phyloP scores from a whole-genome alignment of 257 asterid genomes.

The Jasminum sambac region DNA sequence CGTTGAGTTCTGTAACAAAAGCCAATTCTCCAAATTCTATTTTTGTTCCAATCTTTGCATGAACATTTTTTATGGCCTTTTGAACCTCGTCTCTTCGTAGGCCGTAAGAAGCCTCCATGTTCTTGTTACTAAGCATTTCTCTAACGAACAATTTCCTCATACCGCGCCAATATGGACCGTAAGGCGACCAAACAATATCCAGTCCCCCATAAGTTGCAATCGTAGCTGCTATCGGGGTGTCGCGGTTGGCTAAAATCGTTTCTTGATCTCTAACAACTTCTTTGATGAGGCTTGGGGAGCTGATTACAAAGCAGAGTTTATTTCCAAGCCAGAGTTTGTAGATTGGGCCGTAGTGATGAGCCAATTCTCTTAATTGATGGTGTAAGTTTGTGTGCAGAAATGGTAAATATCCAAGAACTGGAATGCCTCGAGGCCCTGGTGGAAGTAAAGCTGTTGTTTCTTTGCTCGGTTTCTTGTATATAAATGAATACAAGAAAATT shows the following conservation, averaged over 20 bases:
- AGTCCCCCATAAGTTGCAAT: slow-evolving; percentile 32
- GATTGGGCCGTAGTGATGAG: slow-evolving; percentile 34
- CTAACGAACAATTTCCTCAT: slow-evolving; percentile 37
- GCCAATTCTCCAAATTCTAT: slow-evolving; percentile 31
- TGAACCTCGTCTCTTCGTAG: slow-evolving; percentile 34
- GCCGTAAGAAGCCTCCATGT: slow-evolving; percentile 32
- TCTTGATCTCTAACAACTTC: slow-evolving; percentile 36
- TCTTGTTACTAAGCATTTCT: slow-evolving; percentile 37
- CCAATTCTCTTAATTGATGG: slow-evolving; percentile 30
- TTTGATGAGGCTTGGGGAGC: slow-evolving; percentile 32
- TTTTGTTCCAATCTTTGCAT: slow-evolving; percentile 9
- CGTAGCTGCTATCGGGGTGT: slow-evolving; percentile 21
- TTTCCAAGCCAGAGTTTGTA: slow-evolving; percentile 33
- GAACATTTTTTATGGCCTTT: slow-evolving; percentile 25
- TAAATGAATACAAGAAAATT: neutral
- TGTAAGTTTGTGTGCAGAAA: slow-evolving; percentile 35
- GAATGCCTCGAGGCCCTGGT: slow-evolving; percentile 45
- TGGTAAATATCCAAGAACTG: slow-evolving; percentile 36
- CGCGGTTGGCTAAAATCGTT: slow-evolving; percentile 30
- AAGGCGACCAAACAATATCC: slow-evolving; percentile 32
- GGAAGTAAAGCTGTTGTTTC: slow-evolving; percentile 18
- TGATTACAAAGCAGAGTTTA: slow-evolving; percentile 24
- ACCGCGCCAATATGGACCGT: slow-evolving; percentile 38
- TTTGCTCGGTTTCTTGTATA: neutral
- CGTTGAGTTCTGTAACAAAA: slow-evolving; percentile 29